These are phyloP conservation scores for Poterioochromonas sp. DNA, from an alignment of 352 stramenopile species.

Conservation along the genomic window DNA sequence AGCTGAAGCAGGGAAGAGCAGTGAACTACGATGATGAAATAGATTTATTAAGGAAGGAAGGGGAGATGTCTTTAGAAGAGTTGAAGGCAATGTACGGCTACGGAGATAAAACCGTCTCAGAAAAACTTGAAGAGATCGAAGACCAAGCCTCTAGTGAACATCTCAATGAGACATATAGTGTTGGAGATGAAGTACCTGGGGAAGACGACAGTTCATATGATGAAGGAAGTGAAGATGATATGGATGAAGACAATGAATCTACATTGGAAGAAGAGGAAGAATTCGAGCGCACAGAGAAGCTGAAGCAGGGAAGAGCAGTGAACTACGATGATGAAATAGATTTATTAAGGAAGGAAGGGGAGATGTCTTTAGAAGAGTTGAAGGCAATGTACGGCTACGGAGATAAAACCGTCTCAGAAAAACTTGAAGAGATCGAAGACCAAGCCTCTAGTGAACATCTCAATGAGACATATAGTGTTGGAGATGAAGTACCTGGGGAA, in stretches of 20 bases:
- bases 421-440: constrained; percentile 12
- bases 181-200: constrained; percentile 23
- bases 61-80: constrained; percentile 65
- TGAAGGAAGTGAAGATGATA: constrained; percentile 38
- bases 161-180: constrained; percentile 36
- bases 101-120: constrained; percentile 70
- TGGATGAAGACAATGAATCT: constrained; percentile 42
- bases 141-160: neutral
- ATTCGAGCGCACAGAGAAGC: constrained; percentile 43
- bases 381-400: constrained; percentile 53
- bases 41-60: constrained; percentile 67
- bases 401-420: constrained; percentile 70
- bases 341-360: constrained; percentile 67
- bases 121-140: neutral
- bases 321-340: constrained; percentile 59
- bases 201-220: constrained; percentile 28
- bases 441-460: no score
- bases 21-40: constrained; percentile 58
- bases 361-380: constrained; percentile 82
- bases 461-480: constrained; percentile 21
- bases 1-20: constrained; percentile 36
- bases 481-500: constrained; percentile 22
- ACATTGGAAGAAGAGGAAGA: constrained; percentile 57
- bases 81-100: constrained; percentile 58
- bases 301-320: constrained; percentile 20